Percentiles rank a stretch among this genome's conserved stretches.
Evolutionary conservation across 208 protist species (phyloP).

Genomic region (Trypanosoma theileri): DNA sequence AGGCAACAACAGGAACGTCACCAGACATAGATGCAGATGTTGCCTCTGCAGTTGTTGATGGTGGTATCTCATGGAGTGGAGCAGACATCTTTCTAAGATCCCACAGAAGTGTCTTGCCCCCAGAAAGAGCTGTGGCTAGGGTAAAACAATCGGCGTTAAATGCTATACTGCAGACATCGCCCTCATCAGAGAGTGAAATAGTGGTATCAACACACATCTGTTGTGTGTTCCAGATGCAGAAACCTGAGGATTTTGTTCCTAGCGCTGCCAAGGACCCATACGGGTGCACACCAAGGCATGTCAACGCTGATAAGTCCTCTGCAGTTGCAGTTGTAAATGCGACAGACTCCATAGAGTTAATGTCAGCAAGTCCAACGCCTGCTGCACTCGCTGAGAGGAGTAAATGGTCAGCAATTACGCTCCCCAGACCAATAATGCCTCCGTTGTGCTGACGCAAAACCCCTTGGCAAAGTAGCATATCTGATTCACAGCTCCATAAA

Average conservation of each 20-base stretch:
- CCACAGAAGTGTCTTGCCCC: slow-evolving; percentile 91
- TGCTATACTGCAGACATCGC: slow-evolving; percentile 48
- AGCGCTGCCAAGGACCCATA: slow-evolving; percentile 67
- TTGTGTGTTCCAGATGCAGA: slow-evolving; percentile 93
- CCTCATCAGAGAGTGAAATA: slow-evolving; percentile 49
- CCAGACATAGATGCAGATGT: not conserved
- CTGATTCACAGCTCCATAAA: slow-evolving; percentile 89
- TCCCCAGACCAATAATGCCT: slow-evolving; percentile 14
- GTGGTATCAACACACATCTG: slow-evolving; percentile 70
- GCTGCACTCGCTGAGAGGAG: slow-evolving; percentile 12
- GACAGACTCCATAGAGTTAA: slow-evolving; percentile 31
- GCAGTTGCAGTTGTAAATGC: slow-evolving; percentile 1
- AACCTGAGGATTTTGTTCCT: slow-evolving; percentile 33
- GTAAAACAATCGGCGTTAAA: slow-evolving; percentile 96
- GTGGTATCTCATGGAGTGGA: slow-evolving; percentile 40
- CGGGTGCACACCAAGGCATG: slow-evolving; percentile 43
- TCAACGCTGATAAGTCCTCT: slow-evolving; percentile 7
- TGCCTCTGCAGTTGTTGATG: slow-evolving; percentile 1
- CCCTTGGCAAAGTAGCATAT: slow-evolving; percentile 15
- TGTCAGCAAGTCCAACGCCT: slow-evolving; percentile 22
- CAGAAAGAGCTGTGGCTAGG: slow-evolving; percentile 73
- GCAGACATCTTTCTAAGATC: slow-evolving; percentile 94
- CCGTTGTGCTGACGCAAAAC: slow-evolving; percentile 27
- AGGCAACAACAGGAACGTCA: slow-evolving; percentile 37
- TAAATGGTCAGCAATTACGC: slow-evolving; percentile 8